Percentiles rank a stretch among this genome's conserved stretches.
Conservation (phyloP, 305 asterid species). For the Fraxinus floribunda region DNA sequence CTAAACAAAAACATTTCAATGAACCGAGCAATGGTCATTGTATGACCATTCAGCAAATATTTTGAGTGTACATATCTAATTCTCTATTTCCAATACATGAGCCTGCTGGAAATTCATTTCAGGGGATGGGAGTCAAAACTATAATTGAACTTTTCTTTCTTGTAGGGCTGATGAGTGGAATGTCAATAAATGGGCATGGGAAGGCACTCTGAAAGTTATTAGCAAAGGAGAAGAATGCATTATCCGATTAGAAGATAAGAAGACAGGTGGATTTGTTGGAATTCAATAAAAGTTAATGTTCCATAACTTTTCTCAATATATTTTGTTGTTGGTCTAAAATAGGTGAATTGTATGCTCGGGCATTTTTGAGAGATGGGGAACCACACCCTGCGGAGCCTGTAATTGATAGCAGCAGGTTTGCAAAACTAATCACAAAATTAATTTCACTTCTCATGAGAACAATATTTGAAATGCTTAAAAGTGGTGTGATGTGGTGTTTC, state of each 20-base stretch:
- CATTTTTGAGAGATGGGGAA: constrained; percentile 93
- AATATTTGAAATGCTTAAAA: neutral
- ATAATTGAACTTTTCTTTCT: constrained; percentile 20
- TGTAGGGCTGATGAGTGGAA: constrained; percentile 97
- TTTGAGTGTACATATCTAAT: neutral
- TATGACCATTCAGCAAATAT: neutral
- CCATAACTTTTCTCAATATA: neutral
- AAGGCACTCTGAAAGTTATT: constrained; percentile 75
- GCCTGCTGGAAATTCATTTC: constrained; percentile 5
- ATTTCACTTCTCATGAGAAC: constrained; percentile 2
- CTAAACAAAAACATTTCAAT: neutral
- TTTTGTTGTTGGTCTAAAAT: constrained; percentile 17
- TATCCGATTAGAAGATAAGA: constrained; percentile 79
- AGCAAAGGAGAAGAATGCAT: constrained; percentile 95
- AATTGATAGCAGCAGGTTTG: constrained; percentile 96
- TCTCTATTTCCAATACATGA: neutral
- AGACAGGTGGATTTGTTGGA: constrained; percentile 57
- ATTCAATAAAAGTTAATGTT: constrained; percentile 12
- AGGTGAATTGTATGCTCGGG: constrained; percentile 98
- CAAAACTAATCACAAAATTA: constrained; percentile 8
- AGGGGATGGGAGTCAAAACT: neutral
- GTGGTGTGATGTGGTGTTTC: constrained; percentile 14
- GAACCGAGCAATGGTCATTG: neutral
- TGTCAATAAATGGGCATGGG: constrained; percentile 98
- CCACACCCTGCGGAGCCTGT: constrained; percentile 97